Percentiles rank a stretch among this genome's conserved stretches.
Conservation (phyloP, 225 moss, liverwort and hornwort species). For the Lunularia cruciata region DNA sequence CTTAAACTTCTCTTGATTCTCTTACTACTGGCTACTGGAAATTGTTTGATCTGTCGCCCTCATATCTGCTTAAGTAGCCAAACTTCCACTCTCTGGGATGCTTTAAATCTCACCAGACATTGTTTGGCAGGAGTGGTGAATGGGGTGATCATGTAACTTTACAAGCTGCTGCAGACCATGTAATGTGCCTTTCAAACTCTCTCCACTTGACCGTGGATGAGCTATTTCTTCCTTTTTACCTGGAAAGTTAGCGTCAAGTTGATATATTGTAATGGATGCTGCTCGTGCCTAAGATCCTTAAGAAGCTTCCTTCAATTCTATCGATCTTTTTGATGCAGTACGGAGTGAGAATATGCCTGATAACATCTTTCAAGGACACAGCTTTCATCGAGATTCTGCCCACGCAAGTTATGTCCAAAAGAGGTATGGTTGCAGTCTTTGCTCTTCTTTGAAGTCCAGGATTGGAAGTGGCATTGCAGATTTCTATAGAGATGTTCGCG, state of each 20-base stretch:
- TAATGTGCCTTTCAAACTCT: constrained; percentile 33
- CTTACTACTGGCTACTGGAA: too few species aligned
- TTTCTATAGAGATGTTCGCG: neutral
- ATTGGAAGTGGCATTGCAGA: neutral
- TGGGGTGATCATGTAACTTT: constrained; percentile 98
- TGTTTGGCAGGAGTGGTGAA: constrained; percentile 72
- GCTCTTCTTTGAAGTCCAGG: neutral
- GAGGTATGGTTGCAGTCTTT: constrained; percentile 45
- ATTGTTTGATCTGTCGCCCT: too few species aligned
- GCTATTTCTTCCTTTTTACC: neutral
- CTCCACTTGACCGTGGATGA: neutral
- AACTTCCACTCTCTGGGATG: too few species aligned
- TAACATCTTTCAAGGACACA: constrained; percentile 82
- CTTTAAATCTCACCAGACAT: too few species aligned
- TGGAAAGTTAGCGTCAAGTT: too few species aligned
- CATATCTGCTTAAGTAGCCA: too few species aligned
- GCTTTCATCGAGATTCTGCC: constrained; percentile 81
- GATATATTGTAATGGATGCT: too few species aligned
- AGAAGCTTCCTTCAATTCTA: too few species aligned
- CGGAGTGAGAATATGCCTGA: constrained; percentile 72
- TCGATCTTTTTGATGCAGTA: constrained; percentile 74
- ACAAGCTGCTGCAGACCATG: constrained; percentile 92
- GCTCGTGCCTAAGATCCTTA: too few species aligned
- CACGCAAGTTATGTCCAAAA: constrained; percentile 36
- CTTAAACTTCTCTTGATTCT: too few species aligned